A percentile compares a stretch with the other conserved stretches of the same genome.
Conservation (phyloP, 768 basidiomycete genomes). For the Boletus rubropictus region DNA sequence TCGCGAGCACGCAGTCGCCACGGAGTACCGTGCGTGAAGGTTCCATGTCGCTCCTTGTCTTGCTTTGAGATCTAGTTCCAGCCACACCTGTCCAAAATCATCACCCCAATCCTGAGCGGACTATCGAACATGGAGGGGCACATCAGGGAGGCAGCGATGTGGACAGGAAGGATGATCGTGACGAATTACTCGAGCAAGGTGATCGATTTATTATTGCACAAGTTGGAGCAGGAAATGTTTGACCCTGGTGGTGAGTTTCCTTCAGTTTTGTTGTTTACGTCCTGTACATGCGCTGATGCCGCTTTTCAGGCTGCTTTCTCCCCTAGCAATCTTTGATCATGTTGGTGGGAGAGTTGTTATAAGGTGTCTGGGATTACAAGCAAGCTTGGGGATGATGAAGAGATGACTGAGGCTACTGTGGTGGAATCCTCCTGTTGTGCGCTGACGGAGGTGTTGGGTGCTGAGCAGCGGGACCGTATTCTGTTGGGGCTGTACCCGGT, state of each 20-base stretch:
- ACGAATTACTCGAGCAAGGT: conserved; percentile 89
- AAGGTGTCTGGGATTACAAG: conserved; percentile 93
- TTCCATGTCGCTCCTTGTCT: conserved; percentile 96
- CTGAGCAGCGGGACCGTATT: conserved; percentile 85
- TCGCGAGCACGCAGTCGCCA: conserved; percentile 85
- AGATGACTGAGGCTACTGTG: conserved; percentile 52
- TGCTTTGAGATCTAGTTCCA: conserved; percentile 97
- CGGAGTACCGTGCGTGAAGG: conserved; percentile 92
- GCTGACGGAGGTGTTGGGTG: conserved; percentile 81
- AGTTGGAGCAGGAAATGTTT: conserved; percentile 92
- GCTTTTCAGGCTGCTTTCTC: not conserved
- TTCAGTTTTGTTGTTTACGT: not conserved
- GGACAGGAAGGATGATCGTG: conserved; percentile 97
- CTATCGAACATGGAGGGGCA: conserved; percentile 91
- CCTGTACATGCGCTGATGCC: not conserved
- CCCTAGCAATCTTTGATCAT: conserved; percentile 88
- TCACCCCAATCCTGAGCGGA: conserved; percentile 86
- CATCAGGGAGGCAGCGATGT: conserved; percentile 96
- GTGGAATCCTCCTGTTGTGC: conserved; percentile 82
- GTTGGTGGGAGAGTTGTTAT: conserved; percentile 89
- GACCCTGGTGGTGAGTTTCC: conserved; percentile 84
- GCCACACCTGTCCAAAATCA: conserved; percentile 91
- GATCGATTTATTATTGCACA: conserved; percentile 88
- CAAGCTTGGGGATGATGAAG: conserved; percentile 77
- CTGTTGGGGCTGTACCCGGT: conserved; percentile 88